Evolutionary conservation across 2,329 filamentous ascomycete genomes (phyloP).

Genomic region (Fusarium poae): DNA sequence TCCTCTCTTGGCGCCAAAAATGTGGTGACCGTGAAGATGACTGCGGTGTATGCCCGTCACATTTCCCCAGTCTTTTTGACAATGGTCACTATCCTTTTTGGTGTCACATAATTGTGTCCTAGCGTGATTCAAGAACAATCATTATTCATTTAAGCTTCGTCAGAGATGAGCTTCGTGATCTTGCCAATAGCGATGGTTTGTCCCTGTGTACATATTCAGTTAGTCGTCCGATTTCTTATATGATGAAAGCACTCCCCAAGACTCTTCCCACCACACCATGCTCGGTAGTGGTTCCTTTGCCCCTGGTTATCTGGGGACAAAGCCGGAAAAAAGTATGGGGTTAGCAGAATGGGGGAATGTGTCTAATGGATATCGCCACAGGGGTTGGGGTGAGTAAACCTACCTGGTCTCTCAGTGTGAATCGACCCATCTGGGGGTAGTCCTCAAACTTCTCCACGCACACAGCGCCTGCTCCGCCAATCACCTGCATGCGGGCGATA

Average conservation of each 20-base stretch:
- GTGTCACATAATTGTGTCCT: slow-evolving; percentile 11
- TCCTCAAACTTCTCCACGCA: slow-evolving; percentile 97
- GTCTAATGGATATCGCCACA: slow-evolving; percentile 5
- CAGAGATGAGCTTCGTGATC: slow-evolving; percentile 85
- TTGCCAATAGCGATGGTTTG: slow-evolving; percentile 99
- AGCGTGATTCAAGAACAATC: slow-evolving; percentile 24
- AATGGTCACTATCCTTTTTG: slow-evolving; percentile 17
- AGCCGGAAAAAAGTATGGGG: slow-evolving; percentile 25
- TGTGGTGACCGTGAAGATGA: slow-evolving; percentile 33
- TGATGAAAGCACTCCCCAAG: slow-evolving; percentile 22
- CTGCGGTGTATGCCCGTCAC: slow-evolving; percentile 27
- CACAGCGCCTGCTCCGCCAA: slow-evolving; percentile 84
- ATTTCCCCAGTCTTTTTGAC: slow-evolving; percentile 29
- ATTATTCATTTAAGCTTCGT: slow-evolving; percentile 50
- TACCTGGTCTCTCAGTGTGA: slow-evolving; percentile 90
- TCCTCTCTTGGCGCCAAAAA: slow-evolving; percentile 22
- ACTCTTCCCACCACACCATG: slow-evolving; percentile 23
- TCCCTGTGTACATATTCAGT: slow-evolving; percentile 69
- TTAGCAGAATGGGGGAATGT: slow-evolving; percentile 14
- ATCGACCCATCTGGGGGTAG: slow-evolving; percentile 92
- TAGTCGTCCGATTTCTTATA: slow-evolving; percentile 41
- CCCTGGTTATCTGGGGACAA: slow-evolving; percentile 13
- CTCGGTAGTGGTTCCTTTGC: slow-evolving; percentile 10
- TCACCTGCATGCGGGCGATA: slow-evolving; percentile 91
- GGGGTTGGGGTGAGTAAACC: slow-evolving; percentile 46